Base-by-base conservation (phyloP, 2,329 filamentous ascomycete species). In the Colletotrichum theobromicola region DNA sequence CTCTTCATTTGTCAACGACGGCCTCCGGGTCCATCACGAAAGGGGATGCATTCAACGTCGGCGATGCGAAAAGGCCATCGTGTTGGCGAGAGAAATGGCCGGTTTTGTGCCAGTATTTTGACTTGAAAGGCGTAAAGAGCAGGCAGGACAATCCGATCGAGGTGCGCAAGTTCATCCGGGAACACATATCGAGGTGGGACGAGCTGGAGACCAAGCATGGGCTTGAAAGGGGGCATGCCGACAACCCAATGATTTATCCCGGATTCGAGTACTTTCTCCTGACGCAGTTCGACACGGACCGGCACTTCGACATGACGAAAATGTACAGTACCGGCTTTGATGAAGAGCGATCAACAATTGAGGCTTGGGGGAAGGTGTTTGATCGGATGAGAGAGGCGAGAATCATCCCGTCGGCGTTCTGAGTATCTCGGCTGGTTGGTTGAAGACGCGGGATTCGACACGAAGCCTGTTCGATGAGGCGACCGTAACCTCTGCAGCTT, bases 231-330 rank as follows among this genome's bases (percentile, higher is more conserved):
- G 84, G 85, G 3, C 80, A 83, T 65, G 83, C 83, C 30, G 82
- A 85, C 69, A 83, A 80, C 57, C 79, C 82, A 7, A 79, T 78
- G 69, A 82, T 80, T 13, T 79, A 83, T 30, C 79, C 81, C 18
- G 83, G 82, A 0, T 86, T 85, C 60, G 85, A 87, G 76, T 82
- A 85, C 72, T 84, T 85, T 62, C 79, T 87, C 66, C 80, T 88
- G 74, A 83, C 83, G 12, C 79, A 82, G 67, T 86, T 87, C 73
- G 84, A 87, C 75, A 86, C 85, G 70, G 85, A 87, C 75, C 80
- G 86, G 18, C 84, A 87, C 55, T 84, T 84, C 75, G 85, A 87
- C 76, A 85, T 87, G 83, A 82, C 75, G 13, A 84, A 84, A 79
- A 82, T 83, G 78, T 85, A 87, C 77, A 82, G 80, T 8, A 75